Percentiles rank a stretch among this genome's conserved stretches.
Conservation (phyloP, 257 asterid species). For the Solanum dulcamara region DNA sequence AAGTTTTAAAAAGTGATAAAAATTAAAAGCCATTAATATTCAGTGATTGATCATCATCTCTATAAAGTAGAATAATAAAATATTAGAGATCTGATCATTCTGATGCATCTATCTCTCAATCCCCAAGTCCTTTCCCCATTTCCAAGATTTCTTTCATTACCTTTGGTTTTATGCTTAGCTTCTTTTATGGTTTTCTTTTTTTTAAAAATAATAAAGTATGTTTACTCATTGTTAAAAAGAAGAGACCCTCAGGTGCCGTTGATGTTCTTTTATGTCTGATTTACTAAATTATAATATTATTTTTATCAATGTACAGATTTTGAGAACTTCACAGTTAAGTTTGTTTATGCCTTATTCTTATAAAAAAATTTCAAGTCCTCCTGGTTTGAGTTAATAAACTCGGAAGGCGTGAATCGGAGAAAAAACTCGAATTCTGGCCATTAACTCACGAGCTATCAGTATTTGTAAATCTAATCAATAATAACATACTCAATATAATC, state of each 20-base stretch:
- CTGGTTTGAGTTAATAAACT: neutral
- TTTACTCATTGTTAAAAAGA: constrained; percentile 36
- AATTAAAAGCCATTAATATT: constrained; percentile 10
- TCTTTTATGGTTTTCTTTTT: constrained; percentile 1
- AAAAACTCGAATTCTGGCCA: neutral
- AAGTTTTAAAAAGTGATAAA: constrained; percentile 23
- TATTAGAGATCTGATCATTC: neutral
- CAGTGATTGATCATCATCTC: constrained; percentile 24
- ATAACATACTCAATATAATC: too few relatives aligned
- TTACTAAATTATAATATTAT: neutral
- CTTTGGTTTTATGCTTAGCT: constrained; percentile 22
- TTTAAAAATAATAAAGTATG: neutral
- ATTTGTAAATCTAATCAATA: neutral
- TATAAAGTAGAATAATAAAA: neutral
- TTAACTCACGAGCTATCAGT: neutral
- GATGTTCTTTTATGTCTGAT: neutral
- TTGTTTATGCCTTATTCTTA: neutral
- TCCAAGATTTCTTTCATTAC: constrained; percentile 22
- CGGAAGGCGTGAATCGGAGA: neutral
- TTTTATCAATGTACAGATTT: neutral
- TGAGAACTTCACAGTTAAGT: neutral
- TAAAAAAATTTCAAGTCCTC: neutral
- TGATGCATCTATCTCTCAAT: constrained; percentile 8
- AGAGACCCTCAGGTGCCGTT: constrained; percentile 15
- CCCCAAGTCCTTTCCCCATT: constrained; percentile 17